Evolutionary conservation across 371 early-diverging fungal species (phyloP).

Genomic region (Rhizopus microsporus): DNA sequence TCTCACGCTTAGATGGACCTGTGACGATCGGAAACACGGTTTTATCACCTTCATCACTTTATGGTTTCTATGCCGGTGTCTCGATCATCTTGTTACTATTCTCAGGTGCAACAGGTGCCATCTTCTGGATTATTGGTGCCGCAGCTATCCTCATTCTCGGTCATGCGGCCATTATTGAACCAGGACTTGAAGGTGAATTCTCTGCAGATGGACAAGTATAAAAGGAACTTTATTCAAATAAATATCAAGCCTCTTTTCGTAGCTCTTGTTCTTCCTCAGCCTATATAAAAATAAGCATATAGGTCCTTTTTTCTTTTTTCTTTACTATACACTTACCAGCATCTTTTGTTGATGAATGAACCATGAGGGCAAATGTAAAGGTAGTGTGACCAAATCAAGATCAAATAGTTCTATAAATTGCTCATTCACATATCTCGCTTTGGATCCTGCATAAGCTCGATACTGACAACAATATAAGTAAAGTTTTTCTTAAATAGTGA

Average conservation of each 20-base stretch:
- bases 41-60: slow-evolving; percentile 53
- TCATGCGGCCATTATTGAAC: slow-evolving; percentile 67
- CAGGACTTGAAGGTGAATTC: slow-evolving; percentile 66
- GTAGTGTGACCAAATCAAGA: slow-evolving; percentile 85
- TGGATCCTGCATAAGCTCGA: slow-evolving; percentile 86
- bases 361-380: slow-evolving; percentile 76
- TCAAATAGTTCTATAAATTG: slow-evolving; percentile 97
- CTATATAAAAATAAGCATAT: slow-evolving; percentile 9
- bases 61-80: slow-evolving; percentile 48
- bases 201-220: slow-evolving; percentile 52
- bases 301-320: background rate
- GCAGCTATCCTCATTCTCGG: slow-evolving; percentile 61
- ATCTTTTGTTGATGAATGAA: slow-evolving; percentile 64
- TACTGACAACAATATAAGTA: slow-evolving; percentile 55
- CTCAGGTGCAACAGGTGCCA: slow-evolving; percentile 62
- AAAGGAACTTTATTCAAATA: background rate
- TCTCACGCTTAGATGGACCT: slow-evolving; percentile 57
- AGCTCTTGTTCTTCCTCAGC: slow-evolving; percentile 21
- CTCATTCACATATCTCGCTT: slow-evolving; percentile 84
- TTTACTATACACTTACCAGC: slow-evolving; percentile 13
- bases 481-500: slow-evolving; percentile 54
- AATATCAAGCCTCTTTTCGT: background rate
- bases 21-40: slow-evolving; percentile 45
- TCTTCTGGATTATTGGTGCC: slow-evolving; percentile 73
- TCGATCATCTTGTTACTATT: slow-evolving; percentile 60